These are phyloP conservation scores for Guyanaporus albipodus DNA, from an alignment of 768 basidiomycete genomes.

Conservation along the genomic window DNA sequence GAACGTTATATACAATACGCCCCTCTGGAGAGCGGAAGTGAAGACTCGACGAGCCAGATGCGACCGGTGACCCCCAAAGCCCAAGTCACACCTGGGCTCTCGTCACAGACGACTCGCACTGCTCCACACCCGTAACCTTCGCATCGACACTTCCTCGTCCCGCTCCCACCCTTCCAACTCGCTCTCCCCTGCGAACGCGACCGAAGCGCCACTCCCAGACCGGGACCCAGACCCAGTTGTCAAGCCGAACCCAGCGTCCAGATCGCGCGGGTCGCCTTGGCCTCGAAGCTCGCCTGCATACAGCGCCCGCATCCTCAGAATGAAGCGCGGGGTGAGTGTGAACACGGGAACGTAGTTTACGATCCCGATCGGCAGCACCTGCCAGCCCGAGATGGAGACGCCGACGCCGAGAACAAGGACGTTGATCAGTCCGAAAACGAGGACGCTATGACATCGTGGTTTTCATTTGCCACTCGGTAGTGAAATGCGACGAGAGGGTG, in stretches of 20 bases:
- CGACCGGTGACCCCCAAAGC: too few species aligned
- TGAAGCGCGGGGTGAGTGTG: conserved; percentile 6
- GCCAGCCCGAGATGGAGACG: background rate
- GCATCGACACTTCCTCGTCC: too few species aligned
- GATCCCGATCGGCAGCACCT: background rate
- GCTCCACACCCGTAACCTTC: too few species aligned
- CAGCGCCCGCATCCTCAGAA: conserved; percentile 5
- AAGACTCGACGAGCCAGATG: too few species aligned
- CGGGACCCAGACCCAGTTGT: background rate
- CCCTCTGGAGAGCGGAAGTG: too few species aligned
- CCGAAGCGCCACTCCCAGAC: background rate
- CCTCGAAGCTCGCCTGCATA: background rate
- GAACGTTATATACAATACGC: too few species aligned
- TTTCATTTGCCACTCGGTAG: too few species aligned
- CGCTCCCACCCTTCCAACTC: too few species aligned
- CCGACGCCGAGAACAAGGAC: background rate
- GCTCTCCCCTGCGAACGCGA: too few species aligned
- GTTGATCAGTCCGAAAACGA: background rate
- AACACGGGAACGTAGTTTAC: conserved; percentile 2
- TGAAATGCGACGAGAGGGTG: background rate
- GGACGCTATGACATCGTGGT: background rate
- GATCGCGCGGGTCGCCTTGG: too few species aligned
- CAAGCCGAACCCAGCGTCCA: conserved; percentile 1
- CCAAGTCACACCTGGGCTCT: too few species aligned
- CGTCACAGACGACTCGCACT: too few species aligned